Evolutionary conservation across 148 eudicot species (phyloP).

Genomic region (Silene uniflora): DNA sequence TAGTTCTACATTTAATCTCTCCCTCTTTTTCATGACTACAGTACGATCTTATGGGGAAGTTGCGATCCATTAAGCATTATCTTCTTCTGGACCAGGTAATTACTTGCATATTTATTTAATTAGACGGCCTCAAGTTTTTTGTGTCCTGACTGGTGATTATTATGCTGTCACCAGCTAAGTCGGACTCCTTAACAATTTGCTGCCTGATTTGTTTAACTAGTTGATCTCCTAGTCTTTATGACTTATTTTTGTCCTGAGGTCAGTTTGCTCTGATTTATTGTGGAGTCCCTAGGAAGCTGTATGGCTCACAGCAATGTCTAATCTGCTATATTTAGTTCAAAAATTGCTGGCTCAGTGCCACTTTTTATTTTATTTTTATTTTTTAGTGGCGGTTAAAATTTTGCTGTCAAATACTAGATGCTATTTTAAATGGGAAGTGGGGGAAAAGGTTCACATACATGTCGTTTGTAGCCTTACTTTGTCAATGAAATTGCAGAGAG

Average conservation of each 20-base stretch:
- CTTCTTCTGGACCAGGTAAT: slow-evolving; percentile 97
- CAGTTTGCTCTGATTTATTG: slow-evolving; percentile 1
- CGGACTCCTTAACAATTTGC: neutral
- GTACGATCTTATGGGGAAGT: slow-evolving; percentile 90
- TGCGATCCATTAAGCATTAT: slow-evolving; percentile 90
- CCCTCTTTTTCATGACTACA: slow-evolving; percentile 21
- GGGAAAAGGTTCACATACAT: neutral
- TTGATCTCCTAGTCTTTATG: neutral
- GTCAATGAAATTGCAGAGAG: slow-evolving; percentile 5
- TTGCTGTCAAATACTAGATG: neutral
- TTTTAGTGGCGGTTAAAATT: neutral
- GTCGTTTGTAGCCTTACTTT: neutral
- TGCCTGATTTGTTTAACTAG: slow-evolving; percentile 3
- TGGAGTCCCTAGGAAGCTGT: neutral
- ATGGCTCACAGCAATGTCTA: slow-evolving; percentile 6
- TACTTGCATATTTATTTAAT: neutral
- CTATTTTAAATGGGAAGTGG: neutral
- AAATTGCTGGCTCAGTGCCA: neutral
- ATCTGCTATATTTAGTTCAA: neutral
- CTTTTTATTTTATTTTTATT: neutral
- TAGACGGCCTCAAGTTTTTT: neutral
- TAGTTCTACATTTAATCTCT: slow-evolving; percentile 5
- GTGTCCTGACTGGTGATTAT: neutral
- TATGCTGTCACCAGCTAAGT: neutral
- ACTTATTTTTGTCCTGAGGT: neutral